Percentiles rank a stretch among this genome's conserved stretches.
These are phyloP conservation scores for Trichoderma gamsii DNA, from an alignment of 495 filamentous ascomycete species.

Conservation along the genomic window DNA sequence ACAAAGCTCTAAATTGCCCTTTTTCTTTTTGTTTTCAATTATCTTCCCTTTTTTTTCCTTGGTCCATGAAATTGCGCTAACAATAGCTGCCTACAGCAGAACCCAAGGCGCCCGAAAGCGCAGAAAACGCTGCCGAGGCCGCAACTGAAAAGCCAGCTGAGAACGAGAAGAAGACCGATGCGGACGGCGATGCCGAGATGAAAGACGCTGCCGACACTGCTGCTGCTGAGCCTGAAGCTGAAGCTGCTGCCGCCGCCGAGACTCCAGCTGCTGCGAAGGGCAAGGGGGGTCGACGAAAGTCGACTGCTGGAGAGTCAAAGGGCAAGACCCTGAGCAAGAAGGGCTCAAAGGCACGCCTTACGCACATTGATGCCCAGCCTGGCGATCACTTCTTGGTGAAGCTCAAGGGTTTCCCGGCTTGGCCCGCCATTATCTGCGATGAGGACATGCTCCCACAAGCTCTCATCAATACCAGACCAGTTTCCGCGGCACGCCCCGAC, in stretches of 20 bases:
- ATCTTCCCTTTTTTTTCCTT: background rate
- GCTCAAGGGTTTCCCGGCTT: conserved; percentile 83
- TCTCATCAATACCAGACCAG: conserved; percentile 65
- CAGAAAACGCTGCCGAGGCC: conserved; percentile 23
- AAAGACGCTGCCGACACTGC: conserved; percentile 23
- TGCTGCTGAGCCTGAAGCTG: conserved; percentile 22
- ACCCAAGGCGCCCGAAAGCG: conserved; percentile 14
- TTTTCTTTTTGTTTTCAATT: background rate
- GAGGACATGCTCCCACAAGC: conserved; percentile 80
- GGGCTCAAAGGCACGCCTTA: conserved; percentile 64
- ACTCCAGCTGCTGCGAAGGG: conserved; percentile 38
- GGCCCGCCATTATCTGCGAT: conserved; percentile 86
- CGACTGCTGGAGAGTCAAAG: conserved; percentile 62
- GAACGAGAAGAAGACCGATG: conserved; percentile 25
- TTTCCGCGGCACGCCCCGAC: conserved; percentile 71
- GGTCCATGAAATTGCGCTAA: conserved; percentile 8
- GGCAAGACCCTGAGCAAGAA: conserved; percentile 78
- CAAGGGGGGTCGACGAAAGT: conserved; percentile 54
- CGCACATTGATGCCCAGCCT: conserved; percentile 70
- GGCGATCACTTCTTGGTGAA: conserved; percentile 82
- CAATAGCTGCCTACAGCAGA: conserved; percentile 10
- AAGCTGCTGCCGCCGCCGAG: conserved; percentile 23
- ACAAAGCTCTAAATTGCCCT: background rate
- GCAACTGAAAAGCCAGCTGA: conserved; percentile 33
- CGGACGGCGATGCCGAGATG: conserved; percentile 26